Evolutionary conservation across 2,329 filamentous ascomycete genomes (phyloP).

Genomic region (Fusarium oligoseptatum): DNA sequence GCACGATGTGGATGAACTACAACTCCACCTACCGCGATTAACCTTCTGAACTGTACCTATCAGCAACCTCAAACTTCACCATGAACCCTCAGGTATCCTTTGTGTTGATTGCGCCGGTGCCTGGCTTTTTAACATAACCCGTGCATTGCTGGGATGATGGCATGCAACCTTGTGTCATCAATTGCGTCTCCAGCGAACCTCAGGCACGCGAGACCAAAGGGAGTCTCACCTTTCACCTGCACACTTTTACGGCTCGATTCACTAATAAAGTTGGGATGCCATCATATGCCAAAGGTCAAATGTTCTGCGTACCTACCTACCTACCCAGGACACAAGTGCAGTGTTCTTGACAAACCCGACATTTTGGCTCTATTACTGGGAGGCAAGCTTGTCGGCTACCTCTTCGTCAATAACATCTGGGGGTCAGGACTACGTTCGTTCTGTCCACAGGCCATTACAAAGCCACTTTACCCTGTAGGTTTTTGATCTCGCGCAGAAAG

Average conservation of each 20-base stretch:
- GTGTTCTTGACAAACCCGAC: slow-evolving; percentile 44
- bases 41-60: background rate
- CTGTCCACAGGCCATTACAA: slow-evolving; percentile 25
- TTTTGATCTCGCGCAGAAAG: slow-evolving; percentile 41
- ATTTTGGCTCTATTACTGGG: slow-evolving; percentile 47
- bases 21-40: background rate
- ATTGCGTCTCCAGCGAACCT: slow-evolving; percentile 50
- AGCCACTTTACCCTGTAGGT: slow-evolving; percentile 40
- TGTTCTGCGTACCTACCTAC: slow-evolving; percentile 18
- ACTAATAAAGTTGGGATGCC: background rate
- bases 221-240: slow-evolving; percentile 26
- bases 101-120: background rate
- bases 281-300: slow-evolving; percentile 38
- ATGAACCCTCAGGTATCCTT: background rate
- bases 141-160: slow-evolving; percentile 47
- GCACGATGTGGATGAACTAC: background rate
- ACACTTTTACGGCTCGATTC: background rate
- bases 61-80: background rate
- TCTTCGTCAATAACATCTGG: slow-evolving; percentile 16
- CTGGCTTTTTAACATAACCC: slow-evolving; percentile 22
- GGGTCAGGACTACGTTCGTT: slow-evolving; percentile 41
- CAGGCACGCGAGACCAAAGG: slow-evolving; percentile 44
- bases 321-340: background rate
- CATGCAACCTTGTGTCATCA: slow-evolving; percentile 36
- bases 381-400: slow-evolving; percentile 27